A percentile compares a stretch with the other conserved stretches of the same genome.
Conservation (phyloP, 164 flowering plant species). For the Buxus sempervirens region DNA sequence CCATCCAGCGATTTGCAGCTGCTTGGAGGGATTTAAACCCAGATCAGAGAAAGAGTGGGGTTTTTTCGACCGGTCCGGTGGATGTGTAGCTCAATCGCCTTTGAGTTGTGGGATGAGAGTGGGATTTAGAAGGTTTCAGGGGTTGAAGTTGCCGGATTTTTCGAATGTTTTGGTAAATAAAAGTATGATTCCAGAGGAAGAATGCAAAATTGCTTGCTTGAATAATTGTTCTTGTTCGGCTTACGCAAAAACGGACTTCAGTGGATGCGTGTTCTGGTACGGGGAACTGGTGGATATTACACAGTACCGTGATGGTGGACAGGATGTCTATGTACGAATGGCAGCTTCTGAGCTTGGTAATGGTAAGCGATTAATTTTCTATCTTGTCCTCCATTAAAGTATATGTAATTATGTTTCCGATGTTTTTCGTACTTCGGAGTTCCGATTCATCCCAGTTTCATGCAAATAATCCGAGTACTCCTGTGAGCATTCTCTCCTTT, state of each 20-base stretch:
- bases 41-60: slow-evolving; percentile 5
- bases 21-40: slow-evolving; percentile 15
- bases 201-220: slow-evolving; percentile 25
- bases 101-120: slow-evolving; percentile 12
- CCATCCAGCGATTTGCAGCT: background rate
- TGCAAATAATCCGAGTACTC: too few species aligned
- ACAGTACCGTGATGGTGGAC: slow-evolving; percentile 34
- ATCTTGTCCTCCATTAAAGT: too few species aligned
- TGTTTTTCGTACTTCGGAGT: too few species aligned
- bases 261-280: slow-evolving; percentile 50
- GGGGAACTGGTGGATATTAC: slow-evolving; percentile 45
- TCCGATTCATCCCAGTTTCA: too few species aligned
- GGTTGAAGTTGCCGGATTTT: slow-evolving; percentile 25
- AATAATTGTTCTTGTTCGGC: slow-evolving; percentile 36
- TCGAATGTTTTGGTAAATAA: slow-evolving; percentile 7
- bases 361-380: too few species aligned
- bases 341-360: slow-evolving; percentile 53
- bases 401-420: too few species aligned
- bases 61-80: slow-evolving; percentile 9
- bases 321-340: slow-evolving; percentile 37
- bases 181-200: slow-evolving; percentile 23
- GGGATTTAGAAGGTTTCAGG: slow-evolving; percentile 9
- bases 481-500: too few species aligned
- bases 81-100: slow-evolving; percentile 14
- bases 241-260: slow-evolving; percentile 15